phyloP scores from a whole-genome alignment of 257 asterid genomes.

The Gentiana dahurica region DNA sequence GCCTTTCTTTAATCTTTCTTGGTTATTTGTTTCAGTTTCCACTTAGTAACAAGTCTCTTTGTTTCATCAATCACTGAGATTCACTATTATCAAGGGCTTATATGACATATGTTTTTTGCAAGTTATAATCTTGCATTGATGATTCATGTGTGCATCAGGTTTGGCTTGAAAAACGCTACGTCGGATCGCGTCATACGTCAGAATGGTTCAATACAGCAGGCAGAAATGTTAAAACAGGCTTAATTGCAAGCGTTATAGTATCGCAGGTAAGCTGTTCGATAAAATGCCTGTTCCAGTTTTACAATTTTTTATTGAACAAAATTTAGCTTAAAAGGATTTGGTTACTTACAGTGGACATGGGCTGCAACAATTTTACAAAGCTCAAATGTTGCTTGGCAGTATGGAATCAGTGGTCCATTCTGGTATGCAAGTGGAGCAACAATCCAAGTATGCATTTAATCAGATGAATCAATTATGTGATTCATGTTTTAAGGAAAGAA shows the following conservation, averaged over 20 bases:
- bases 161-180: slow-evolving; percentile 86
- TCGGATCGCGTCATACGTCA: slow-evolving; percentile 80
- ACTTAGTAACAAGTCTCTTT: too few species aligned
- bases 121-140: background rate
- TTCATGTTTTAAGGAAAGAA: too few species aligned
- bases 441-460: slow-evolving; percentile 43
- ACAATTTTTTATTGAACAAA: background rate
- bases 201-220: slow-evolving; percentile 99
- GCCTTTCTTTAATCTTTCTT: too few species aligned
- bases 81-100: too few species aligned
- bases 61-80: too few species aligned
- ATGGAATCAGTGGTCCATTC: slow-evolving; percentile 96
- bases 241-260: slow-evolving; percentile 86
- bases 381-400: slow-evolving; percentile 88
- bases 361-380: slow-evolving; percentile 95
- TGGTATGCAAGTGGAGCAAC: slow-evolving; percentile 99
- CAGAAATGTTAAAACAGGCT: slow-evolving; percentile 86
- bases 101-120: background rate
- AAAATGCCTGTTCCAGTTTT: background rate
- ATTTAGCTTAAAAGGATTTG: slow-evolving; percentile 5
- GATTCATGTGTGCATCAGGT: slow-evolving; percentile 33
- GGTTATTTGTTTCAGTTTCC: too few species aligned
- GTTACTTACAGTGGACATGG: slow-evolving; percentile 81
- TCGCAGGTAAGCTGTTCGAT: slow-evolving; percentile 52
- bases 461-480: background rate